A percentile compares a stretch with the other conserved stretches of the same genome.
Conservation (phyloP, 805 yeast species). For the Grigorovia humatica region DNA sequence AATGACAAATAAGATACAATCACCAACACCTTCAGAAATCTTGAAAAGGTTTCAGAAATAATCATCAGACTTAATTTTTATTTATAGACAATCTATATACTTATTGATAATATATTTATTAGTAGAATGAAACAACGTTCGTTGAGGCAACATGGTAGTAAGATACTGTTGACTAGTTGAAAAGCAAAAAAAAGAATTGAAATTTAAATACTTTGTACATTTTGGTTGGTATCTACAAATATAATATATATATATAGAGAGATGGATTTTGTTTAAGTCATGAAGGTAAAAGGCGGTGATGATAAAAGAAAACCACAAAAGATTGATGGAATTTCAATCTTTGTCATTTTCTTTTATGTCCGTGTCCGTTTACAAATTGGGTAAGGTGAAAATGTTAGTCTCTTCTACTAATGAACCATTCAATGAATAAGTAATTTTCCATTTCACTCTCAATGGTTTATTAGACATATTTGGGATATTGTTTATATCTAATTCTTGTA, state of each 20-base stretch:
- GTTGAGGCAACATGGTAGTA: no score
- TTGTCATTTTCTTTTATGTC: no score
- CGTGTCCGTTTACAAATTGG: constrained; percentile 14
- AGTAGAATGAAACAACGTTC: no score
- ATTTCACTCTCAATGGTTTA: constrained; percentile 54
- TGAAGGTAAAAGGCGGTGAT: no score
- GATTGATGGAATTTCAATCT: no score
- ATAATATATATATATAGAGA: no score
- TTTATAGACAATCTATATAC: constrained; percentile 1
- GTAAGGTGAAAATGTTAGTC: constrained; percentile 42
- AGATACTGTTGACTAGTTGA: no score
- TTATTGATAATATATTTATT: neutral
- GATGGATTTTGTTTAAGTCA: no score
- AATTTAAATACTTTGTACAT: no score
- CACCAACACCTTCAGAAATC: constrained; percentile 29
- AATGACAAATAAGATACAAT: constrained; percentile 11
- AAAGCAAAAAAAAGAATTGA: neutral
- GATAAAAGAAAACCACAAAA: no score
- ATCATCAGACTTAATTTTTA: constrained; percentile 8
- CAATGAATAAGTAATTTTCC: constrained; percentile 52
- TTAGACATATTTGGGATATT: constrained; percentile 26
- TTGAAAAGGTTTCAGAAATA: constrained; percentile 28
- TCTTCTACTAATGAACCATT: constrained; percentile 43
- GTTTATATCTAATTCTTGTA: constrained; percentile 36
- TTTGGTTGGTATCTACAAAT: no score